Conservation (phyloP, 257 asterid genomes). For the Leonotis leonurus region DNA sequence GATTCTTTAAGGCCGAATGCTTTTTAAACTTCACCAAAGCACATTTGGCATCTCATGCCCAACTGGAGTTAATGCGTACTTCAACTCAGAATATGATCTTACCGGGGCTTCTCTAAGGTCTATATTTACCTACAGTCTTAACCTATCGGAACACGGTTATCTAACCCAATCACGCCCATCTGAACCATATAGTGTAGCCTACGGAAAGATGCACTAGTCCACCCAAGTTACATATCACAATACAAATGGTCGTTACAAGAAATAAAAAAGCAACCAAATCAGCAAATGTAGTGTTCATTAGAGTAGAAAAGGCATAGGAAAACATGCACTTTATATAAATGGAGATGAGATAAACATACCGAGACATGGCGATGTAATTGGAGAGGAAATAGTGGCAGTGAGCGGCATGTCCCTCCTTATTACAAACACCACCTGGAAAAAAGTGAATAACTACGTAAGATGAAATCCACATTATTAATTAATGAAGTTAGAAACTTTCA, state of each 20-base stretch:
- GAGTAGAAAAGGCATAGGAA: background rate
- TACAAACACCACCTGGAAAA: constrained; percentile 14
- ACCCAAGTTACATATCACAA: background rate
- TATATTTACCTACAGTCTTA: background rate
- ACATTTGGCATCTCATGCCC: background rate
- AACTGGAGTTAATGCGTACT: background rate
- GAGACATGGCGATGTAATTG: constrained; percentile 27
- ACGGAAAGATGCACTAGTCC: background rate
- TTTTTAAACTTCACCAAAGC: background rate
- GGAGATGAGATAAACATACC: constrained; percentile 23
- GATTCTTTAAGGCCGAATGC: too few species aligned
- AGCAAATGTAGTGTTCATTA: background rate
- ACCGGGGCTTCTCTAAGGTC: background rate
- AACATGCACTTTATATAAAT: background rate
- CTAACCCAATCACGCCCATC: background rate
- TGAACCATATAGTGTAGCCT: background rate
- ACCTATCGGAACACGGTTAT: background rate
- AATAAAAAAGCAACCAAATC: background rate
- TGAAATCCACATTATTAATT: background rate
- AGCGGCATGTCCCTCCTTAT: constrained; percentile 31
- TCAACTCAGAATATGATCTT: background rate
- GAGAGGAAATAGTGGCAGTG: constrained; percentile 28
- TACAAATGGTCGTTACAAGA: background rate
- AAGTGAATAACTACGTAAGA: background rate
- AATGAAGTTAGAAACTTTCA: background rate